Base-by-base conservation (phyloP, 2,329 filamentous ascomycete species). In the Sporothrix sp. region DNA sequence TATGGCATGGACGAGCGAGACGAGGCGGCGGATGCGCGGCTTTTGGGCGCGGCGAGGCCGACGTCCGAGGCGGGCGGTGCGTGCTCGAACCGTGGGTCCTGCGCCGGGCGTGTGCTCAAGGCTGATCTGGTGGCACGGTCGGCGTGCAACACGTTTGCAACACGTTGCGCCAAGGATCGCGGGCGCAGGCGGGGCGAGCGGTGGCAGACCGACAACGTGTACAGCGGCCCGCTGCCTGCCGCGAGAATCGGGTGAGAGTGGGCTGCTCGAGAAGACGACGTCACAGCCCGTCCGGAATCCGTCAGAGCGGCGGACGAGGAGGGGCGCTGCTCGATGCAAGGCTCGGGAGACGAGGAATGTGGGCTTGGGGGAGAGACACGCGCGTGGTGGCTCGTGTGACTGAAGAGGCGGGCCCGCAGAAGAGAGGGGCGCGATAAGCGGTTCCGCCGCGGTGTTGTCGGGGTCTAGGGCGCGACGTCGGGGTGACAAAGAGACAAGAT, bases 121-220 rank as follows among this genome's bases (percentile, higher is more conserved):
- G 10, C 35, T 28, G 33, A 44, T 44, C 21, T 27, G 14, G 30
- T 23, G 27, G 10, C 10, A 21, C 27, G 18, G 27, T 37, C 14
- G 23, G 25, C 27, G 45, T 39, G 45, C 32, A 39, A 49, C 47
- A 49, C 47, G 47, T 49, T 49, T n/a, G n/a, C n/a, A n/a, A n/a
- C n/a, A n/a, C n/a, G n/a, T n/a, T n/a, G 46, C 36, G 36, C 46
- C 14, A 33, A 48, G 37, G 47, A 39, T 21, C 28, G 21, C 13
- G 11, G 45, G 35, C 16, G 27, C 23, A 39, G 33, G 44, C 44
- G 44, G 25, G 36, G 21, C 28, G 20, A 30, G 37, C 27, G 47
- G 27, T 42, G 36, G 16, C 36, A 36, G 36, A 36, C 28, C 7
- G 44, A 47, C 28, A 28, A 27, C 35, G 36, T 25, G 25, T 21